Evolutionary conservation across 192 early-diverging fungal genomes (phyloP), one percentile per base, ranked within the genome.

Genomic region (Piromyces finnis): DNA sequence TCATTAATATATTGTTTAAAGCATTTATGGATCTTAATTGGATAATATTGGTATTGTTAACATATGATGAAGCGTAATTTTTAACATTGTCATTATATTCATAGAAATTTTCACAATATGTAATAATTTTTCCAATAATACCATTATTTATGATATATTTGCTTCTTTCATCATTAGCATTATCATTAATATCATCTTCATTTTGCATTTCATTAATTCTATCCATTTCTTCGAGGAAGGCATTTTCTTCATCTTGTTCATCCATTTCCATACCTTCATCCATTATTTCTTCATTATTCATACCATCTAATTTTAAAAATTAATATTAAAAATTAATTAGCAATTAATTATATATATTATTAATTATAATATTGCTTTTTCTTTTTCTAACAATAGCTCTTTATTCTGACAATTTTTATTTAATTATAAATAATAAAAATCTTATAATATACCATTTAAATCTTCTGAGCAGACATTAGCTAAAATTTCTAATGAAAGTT

Each of bases 401-500:
- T n/a, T n/a, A n/a, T n/a, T n/a, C n/a, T n/a, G n/a, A n/a, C n/a
- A n/a, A n/a, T n/a, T n/a, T n/a, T n/a, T n/a, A n/a, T n/a, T n/a
- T n/a, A n/a, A n/a, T n/a, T n/a, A n/a, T n/a, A n/a, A n/a, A n/a
- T n/a, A n/a, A 51, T 68, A 16, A 12, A 39, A 9, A 22, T 68
- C 11, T 0, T 11, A 9, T 68, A n/a, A 7, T 68, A 26, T 68
- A 68, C 51, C 51, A 68, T n/a, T 68, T 68, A 68, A 68, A 68
- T 91, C 92, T 79, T 93, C 91, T 12, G 90, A 89, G 81, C 92
- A 95, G 77, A 96, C 90, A 81, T 94, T 94, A 77, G 95, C 89
- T 6, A 96, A 86, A 29, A 98, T 80, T 83, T 98, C 96, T 29
- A 98, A 84, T 22, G 89, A 87, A 27, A 95, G 82, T 78, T 93